Conservation (phyloP, 495 filamentous ascomycete species). For the Xanthoparmelia taractica region DNA sequence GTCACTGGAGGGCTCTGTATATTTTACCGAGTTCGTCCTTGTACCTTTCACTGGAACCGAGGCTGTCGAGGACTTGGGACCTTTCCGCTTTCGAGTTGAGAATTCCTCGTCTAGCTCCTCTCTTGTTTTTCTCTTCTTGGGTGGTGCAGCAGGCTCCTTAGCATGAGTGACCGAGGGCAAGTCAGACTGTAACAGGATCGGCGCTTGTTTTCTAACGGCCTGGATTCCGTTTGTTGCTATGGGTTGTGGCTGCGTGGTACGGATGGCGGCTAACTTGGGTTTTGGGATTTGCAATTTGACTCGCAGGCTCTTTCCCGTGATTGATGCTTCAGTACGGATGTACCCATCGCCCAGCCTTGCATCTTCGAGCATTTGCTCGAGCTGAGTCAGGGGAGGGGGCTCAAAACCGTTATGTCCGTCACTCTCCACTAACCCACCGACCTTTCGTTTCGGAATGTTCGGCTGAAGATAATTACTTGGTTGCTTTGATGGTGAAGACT, state of each 20-base stretch:
- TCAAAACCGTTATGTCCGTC: background rate
- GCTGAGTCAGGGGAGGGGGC: conserved; percentile 11
- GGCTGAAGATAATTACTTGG: conserved; percentile 20
- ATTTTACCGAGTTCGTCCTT: conserved; percentile 8
- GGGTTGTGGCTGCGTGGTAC: conserved; percentile 1
- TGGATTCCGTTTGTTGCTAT: background rate
- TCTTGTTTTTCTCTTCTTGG: conserved; percentile 17
- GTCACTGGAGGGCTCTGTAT: conserved; percentile 22
- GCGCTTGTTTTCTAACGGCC: background rate
- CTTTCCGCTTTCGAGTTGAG: conserved; percentile 16
- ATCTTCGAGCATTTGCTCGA: conserved; percentile 21
- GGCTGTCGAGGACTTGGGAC: conserved; percentile 4
- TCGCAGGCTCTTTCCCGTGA: conserved; percentile 23
- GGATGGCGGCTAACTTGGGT: conserved; percentile 14
- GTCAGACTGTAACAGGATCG: conserved; percentile 22
- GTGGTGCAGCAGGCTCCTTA: conserved; percentile 4
- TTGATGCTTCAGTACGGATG: conserved; percentile 23
- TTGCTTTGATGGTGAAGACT: conserved; percentile 11
- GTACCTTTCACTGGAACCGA: conserved; percentile 2
- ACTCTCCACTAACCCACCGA: conserved; percentile 15
- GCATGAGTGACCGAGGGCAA: conserved; percentile 12
- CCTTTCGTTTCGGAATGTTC: conserved; percentile 18
- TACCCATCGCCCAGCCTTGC: conserved; percentile 24
- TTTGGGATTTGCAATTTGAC: conserved; percentile 23
- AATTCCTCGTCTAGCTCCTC: conserved; percentile 24